A percentile compares a stretch with the other conserved stretches of the same genome.
phyloP scores from a whole-genome alignment of 768 basidiomycete genomes.

The Boletus rubropictus region DNA sequence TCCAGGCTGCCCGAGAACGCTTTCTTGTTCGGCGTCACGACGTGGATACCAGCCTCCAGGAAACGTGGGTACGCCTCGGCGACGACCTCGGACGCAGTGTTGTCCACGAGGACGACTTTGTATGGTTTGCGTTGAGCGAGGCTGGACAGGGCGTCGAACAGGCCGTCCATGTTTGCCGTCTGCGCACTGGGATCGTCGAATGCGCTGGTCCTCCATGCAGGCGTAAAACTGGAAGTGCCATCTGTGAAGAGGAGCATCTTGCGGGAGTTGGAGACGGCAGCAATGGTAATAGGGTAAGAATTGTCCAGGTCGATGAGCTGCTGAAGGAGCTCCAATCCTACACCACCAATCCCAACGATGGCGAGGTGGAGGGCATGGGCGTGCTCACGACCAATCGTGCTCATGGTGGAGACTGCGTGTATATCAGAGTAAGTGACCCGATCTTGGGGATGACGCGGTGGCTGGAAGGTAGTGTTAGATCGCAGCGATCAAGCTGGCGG shows the following conservation, averaged over 20 bases:
- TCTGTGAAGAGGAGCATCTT: conserved; percentile 50
- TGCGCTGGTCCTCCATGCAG: conserved; percentile 41
- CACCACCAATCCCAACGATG: conserved; percentile 87
- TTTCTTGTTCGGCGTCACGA: conserved; percentile 98
- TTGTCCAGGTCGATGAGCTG: conserved; percentile 60
- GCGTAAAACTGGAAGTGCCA: conserved; percentile 35
- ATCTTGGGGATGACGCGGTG: not conserved
- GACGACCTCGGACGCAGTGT: conserved; percentile 80
- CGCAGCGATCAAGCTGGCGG: conserved; percentile 5
- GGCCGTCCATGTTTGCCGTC: conserved; percentile 31
- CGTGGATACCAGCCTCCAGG: conserved; percentile 69
- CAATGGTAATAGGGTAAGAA: conserved; percentile 56
- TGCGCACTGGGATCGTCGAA: conserved; percentile 40
- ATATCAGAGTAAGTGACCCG: conserved; percentile 1
- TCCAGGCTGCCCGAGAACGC: conserved; percentile 71
- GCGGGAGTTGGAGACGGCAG: conserved; percentile 66
- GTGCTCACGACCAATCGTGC: conserved; percentile 15
- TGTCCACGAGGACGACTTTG: conserved; percentile 79
- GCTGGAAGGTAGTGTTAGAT: conserved; percentile 6
- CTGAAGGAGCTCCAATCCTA: conserved; percentile 79
- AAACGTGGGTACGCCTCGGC: conserved; percentile 79
- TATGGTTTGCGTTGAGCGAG: conserved; percentile 40
- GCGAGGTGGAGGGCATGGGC: conserved; percentile 53
- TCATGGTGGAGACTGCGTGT: conserved; percentile 12
- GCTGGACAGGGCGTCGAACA: conserved; percentile 39